phyloP scores from a whole-genome alignment of 2,329 filamentous ascomycete genomes.

The Aspergillus neoniger region DNA sequence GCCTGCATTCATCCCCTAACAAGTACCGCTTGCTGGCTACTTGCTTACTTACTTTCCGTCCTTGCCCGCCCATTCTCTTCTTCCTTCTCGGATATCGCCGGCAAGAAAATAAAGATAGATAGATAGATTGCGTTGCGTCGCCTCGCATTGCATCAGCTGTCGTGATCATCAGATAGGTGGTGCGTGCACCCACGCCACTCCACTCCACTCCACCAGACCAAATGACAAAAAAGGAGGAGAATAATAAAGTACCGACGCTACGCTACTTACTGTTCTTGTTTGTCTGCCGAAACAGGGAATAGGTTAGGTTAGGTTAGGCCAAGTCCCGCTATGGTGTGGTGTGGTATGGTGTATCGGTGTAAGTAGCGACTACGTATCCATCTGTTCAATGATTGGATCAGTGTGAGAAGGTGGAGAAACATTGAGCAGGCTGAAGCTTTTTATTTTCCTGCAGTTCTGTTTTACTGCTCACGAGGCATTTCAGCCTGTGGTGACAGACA shows the following conservation, averaged over 20 bases:
- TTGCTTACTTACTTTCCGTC: background rate
- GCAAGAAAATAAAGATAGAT: background rate
- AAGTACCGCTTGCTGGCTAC: background rate
- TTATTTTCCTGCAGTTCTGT: no score
- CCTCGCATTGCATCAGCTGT: background rate
- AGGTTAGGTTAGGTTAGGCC: background rate
- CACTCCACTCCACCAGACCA: no score
- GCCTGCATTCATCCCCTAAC: background rate
- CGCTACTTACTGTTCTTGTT: no score
- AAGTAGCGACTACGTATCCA: no score
- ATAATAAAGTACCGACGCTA: no score
- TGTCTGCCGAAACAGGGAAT: background rate
- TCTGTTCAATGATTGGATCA: background rate
- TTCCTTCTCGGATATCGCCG: background rate
- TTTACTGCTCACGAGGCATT: background rate
- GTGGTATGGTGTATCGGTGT: no score
- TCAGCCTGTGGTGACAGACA: background rate
- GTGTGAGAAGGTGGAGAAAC: background rate
- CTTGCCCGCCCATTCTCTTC: background rate
- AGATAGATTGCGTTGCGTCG: background rate
- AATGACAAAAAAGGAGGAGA: no score
- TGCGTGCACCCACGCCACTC: no score
- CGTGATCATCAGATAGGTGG: background rate
- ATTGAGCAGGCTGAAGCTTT: background rate
- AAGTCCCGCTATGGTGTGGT: no score